phyloP scores from a whole-genome alignment of 1,284 basidiomycete species.

The Pholiota adiposa region DNA sequence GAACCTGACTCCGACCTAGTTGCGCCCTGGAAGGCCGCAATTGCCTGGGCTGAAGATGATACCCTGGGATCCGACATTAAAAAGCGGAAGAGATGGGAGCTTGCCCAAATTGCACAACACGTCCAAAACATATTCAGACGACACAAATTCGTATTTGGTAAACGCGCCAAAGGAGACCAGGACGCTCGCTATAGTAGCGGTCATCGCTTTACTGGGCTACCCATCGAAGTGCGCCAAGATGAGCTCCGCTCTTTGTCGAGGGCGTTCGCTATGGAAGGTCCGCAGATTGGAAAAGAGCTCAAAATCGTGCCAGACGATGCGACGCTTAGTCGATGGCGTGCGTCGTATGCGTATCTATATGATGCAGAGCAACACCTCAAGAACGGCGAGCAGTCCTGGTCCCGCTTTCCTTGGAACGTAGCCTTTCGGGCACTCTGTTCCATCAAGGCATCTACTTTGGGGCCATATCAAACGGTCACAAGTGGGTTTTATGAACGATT shows the following conservation, averaged over 20 bases:
- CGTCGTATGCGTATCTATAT: conserved; percentile 54
- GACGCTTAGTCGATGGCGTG: conserved; percentile 40
- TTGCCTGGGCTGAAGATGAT: conserved; percentile 22
- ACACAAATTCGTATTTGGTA: conserved; percentile 14
- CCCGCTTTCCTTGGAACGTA: conserved; percentile 55
- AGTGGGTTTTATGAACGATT: conserved; percentile 25
- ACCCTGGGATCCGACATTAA: conserved; percentile 8
- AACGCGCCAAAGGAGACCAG: conserved; percentile 3
- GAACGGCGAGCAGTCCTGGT: conserved; percentile 27
- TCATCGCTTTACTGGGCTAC: conserved; percentile 37
- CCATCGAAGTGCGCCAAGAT: conserved; percentile 42
- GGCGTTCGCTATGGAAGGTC: conserved; percentile 25
- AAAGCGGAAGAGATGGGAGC: conserved; percentile 27
- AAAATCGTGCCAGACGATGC: conserved; percentile 27
- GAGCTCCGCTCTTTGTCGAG: conserved; percentile 30
- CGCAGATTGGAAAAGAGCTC: conserved; percentile 20
- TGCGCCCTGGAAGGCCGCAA: conserved; percentile 29
- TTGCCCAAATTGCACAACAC: conserved; percentile 28
- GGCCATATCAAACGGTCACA: conserved; percentile 27
- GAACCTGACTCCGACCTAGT: conserved; percentile 17
- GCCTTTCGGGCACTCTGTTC: conserved; percentile 49
- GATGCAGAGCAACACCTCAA: conserved; percentile 32
- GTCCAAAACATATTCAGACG: conserved; percentile 25
- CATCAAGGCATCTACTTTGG: conserved; percentile 46
- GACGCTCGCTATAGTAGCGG: neutral